Conservation (phyloP, 2,329 filamentous ascomycete genomes). For the Gnomoniopsis smithogilvyi region DNA sequence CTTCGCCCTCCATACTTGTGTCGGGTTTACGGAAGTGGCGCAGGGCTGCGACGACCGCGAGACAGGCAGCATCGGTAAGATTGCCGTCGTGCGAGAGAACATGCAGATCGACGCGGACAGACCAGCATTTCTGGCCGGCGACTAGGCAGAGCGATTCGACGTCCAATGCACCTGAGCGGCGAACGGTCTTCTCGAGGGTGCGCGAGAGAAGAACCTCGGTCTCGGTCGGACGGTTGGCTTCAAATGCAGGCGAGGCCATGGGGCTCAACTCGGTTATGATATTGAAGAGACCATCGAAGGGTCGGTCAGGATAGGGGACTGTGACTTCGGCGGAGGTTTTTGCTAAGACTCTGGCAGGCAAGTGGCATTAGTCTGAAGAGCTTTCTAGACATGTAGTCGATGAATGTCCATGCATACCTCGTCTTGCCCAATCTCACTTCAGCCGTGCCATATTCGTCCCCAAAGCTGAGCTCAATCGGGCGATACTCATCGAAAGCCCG, state of each 20-base stretch:
- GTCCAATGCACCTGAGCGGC: slow-evolving; percentile 86
- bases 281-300: slow-evolving; percentile 92
- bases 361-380: slow-evolving; percentile 4
- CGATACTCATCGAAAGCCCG: slow-evolving; percentile 79
- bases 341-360: slow-evolving; percentile 65
- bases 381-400: not conserved
- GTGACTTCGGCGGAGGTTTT: slow-evolving; percentile 87
- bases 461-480: slow-evolving; percentile 73
- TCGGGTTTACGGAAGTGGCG: slow-evolving; percentile 91
- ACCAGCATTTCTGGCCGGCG: slow-evolving; percentile 88
- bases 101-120: slow-evolving; percentile 86
- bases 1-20: slow-evolving; percentile 79
- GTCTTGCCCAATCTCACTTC: slow-evolving; percentile 89
- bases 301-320: slow-evolving; percentile 79
- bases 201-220: slow-evolving; percentile 83
- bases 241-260: slow-evolving; percentile 88
- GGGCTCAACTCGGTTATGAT: slow-evolving; percentile 89
- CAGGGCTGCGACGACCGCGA: slow-evolving; percentile 83
- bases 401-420: slow-evolving; percentile 50
- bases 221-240: slow-evolving; percentile 78
- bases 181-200: slow-evolving; percentile 89
- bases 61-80: slow-evolving; percentile 79
- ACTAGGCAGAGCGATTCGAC: slow-evolving; percentile 94
- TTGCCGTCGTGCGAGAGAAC: slow-evolving; percentile 89
- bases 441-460: slow-evolving; percentile 85